Evolutionary conservation across 116 monocot species (phyloP).

Genomic region (Papilionanthe hybrid): DNA sequence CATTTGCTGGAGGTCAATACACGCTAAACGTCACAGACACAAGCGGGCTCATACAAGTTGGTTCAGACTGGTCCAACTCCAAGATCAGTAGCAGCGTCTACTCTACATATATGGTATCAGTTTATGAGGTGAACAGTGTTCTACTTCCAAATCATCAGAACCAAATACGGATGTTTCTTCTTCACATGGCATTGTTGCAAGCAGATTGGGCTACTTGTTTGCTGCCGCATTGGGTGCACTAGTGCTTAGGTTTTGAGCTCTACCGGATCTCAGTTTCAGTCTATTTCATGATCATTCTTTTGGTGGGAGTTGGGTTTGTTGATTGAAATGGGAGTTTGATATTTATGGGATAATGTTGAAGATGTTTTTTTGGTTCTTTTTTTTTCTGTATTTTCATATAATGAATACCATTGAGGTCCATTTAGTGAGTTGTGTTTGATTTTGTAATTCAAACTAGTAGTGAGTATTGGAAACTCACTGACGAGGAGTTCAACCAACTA

Average conservation of each 20-base stretch:
- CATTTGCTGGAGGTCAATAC: constrained; percentile 75
- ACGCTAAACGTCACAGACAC: constrained; percentile 58
- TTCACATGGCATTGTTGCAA: background rate
- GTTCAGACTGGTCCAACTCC: constrained; percentile 69
- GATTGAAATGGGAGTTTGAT: background rate
- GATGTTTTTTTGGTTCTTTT: background rate
- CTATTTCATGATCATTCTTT: constrained; percentile 7
- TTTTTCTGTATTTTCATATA: background rate
- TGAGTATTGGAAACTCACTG: too few species aligned
- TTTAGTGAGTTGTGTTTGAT: too few species aligned
- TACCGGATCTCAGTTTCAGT: background rate
- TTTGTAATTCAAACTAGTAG: too few species aligned
- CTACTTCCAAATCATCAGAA: too few species aligned
- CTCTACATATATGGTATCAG: constrained; percentile 57
- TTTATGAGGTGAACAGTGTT: constrained; percentile 67
- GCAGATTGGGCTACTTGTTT: background rate
- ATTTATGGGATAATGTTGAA: background rate
- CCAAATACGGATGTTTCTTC: constrained; percentile 6
- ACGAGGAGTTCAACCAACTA: too few species aligned
- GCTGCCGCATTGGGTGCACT: background rate
- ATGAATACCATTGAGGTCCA: background rate
- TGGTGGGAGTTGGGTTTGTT: background rate
- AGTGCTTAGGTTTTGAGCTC: constrained; percentile 14
- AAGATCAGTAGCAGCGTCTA: constrained; percentile 79
- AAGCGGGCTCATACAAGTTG: constrained; percentile 46